phyloP scores from a whole-genome alignment of 192 early-diverging fungal species.

The Coemansia sp. region DNA sequence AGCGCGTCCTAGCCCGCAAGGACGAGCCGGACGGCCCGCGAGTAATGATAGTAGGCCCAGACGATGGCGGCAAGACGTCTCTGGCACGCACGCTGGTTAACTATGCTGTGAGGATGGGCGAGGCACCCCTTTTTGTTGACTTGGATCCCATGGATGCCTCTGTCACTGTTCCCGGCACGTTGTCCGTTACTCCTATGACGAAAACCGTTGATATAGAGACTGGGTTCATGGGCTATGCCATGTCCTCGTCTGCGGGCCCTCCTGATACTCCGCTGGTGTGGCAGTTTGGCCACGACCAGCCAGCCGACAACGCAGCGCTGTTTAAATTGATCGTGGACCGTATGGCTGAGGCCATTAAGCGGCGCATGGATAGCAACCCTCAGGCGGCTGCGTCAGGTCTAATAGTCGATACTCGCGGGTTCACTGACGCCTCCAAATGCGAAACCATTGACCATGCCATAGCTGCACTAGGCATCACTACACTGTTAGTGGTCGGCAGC shows the following conservation, averaged over 20 bases:
- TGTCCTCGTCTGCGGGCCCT: slow-evolving; percentile 61
- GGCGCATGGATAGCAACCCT: slow-evolving; percentile 60
- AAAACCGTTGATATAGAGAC: slow-evolving; percentile 83
- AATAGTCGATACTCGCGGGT: slow-evolving; percentile 85
- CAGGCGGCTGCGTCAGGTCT: slow-evolving; percentile 66
- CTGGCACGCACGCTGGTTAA: slow-evolving; percentile 82
- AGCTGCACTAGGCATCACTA: slow-evolving; percentile 68
- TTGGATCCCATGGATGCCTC: slow-evolving; percentile 77
- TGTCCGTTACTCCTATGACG: slow-evolving; percentile 73
- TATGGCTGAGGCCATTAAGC: slow-evolving; percentile 63
- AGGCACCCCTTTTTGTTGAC: slow-evolving; percentile 78
- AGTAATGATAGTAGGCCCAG: slow-evolving; percentile 87
- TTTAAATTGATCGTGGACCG: slow-evolving; percentile 67
- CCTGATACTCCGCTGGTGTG: slow-evolving; percentile 78
- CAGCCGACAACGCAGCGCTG: slow-evolving; percentile 74
- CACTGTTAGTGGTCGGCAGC: slow-evolving; percentile 87
- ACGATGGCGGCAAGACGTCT: slow-evolving; percentile 91
- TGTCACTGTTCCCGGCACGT: slow-evolving; percentile 80
- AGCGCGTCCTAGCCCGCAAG: slow-evolving; percentile 49
- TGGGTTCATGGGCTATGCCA: slow-evolving; percentile 62
- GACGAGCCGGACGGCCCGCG: slow-evolving; percentile 37
- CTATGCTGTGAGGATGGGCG: slow-evolving; percentile 76
- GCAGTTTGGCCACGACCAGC: slow-evolving; percentile 84
- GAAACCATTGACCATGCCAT: slow-evolving; percentile 74
- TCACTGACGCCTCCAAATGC: slow-evolving; percentile 71